phyloP scores from a whole-genome alignment of 1,284 basidiomycete species.

The Pulveroboletus sp. region DNA sequence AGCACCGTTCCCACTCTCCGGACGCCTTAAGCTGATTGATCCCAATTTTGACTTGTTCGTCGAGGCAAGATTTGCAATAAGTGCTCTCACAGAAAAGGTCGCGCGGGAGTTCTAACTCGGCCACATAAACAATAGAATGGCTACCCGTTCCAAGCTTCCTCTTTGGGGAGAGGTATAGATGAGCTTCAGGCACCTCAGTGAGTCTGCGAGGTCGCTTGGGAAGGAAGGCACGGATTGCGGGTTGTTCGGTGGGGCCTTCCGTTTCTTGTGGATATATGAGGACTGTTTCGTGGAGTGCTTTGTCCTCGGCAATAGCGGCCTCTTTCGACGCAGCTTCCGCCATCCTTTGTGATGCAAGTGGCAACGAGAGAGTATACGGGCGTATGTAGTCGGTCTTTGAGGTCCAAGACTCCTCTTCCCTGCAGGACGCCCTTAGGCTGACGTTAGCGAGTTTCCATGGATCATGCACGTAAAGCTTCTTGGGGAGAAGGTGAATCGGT shows the following conservation, averaged over 20 bases:
- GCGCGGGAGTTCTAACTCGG: constrained; percentile 44
- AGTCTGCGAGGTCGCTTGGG: constrained; percentile 15
- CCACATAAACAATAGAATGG: constrained; percentile 42
- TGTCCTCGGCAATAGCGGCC: neutral
- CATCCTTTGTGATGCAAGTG: neutral
- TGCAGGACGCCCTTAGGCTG: too few species aligned
- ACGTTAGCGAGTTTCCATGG: constrained; percentile 17
- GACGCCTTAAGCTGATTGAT: constrained; percentile 15
- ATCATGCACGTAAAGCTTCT: constrained; percentile 26
- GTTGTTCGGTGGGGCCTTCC: constrained; percentile 17
- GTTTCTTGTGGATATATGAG: constrained; percentile 10
- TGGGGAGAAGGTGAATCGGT: constrained; percentile 24
- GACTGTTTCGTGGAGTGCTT: neutral
- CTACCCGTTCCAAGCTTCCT: constrained; percentile 37
- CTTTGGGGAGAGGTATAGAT: constrained; percentile 41
- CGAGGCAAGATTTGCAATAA: constrained; percentile 17
- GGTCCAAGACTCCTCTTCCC: constrained; percentile 9
- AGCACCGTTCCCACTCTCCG: constrained; percentile 15
- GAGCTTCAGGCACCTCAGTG: constrained; percentile 35
- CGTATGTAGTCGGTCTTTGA: constrained; percentile 12
- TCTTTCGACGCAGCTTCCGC: neutral
- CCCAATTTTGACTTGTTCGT: constrained; percentile 23
- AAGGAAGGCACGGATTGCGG: constrained; percentile 13
- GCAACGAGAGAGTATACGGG: constrained; percentile 19
- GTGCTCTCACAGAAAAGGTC: constrained; percentile 32